These are phyloP conservation scores for Cronartium quercuum DNA, from an alignment of 1,284 basidiomycete genomes.

Conservation along the genomic window DNA sequence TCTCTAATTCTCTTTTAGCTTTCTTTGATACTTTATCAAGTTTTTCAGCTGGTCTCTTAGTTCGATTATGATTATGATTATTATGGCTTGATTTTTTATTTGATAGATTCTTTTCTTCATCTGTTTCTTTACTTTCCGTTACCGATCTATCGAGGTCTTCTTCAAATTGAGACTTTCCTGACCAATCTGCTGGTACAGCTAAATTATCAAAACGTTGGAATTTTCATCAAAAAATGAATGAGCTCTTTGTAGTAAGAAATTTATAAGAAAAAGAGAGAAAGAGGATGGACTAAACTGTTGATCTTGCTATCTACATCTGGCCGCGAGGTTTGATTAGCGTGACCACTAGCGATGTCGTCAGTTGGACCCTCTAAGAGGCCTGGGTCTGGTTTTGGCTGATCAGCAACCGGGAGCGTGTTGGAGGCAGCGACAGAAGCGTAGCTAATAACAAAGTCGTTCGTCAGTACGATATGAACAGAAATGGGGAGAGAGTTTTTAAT, in stretches of 20 bases:
- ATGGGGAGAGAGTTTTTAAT: too few relatives aligned
- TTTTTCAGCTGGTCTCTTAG: background rate
- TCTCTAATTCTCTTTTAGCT: background rate
- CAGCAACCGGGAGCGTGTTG: conserved; percentile 54
- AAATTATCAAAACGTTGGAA: background rate
- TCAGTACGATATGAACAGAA: too few relatives aligned
- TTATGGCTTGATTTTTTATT: background rate
- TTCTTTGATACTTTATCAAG: background rate
- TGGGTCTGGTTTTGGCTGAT: conserved; percentile 60
- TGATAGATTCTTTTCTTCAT: background rate
- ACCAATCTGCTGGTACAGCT: background rate
- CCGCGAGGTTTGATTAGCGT: background rate
- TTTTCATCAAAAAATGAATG: background rate
- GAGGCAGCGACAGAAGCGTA: conserved; percentile 62
- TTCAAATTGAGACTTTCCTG: conserved; percentile 1
- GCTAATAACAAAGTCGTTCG: too few relatives aligned
- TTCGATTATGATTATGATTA: background rate
- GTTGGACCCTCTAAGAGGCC: conserved; percentile 57
- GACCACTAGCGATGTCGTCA: background rate
- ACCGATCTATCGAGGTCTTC: background rate
- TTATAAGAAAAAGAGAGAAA: background rate
- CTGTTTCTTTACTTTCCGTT: background rate
- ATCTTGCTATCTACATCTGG: background rate
- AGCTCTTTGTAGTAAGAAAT: background rate
- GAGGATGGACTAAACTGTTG: background rate